Conservation (phyloP, 495 filamentous ascomycete species). For the Rhypophila decipiens region DNA sequence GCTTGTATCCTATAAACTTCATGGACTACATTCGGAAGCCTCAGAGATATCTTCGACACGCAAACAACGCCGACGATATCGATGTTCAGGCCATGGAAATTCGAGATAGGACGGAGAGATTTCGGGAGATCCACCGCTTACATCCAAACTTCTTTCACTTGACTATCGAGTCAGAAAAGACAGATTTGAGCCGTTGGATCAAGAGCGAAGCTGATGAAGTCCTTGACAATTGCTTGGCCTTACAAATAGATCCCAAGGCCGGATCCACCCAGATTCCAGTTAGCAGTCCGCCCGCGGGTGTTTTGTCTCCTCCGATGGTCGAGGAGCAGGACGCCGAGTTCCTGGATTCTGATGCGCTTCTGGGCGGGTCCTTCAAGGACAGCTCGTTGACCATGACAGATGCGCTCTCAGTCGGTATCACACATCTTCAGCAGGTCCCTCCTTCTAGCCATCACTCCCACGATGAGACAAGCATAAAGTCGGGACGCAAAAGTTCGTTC, state of each 20-base stretch:
- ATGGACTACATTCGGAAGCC: slow-evolving; percentile 72
- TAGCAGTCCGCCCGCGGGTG: neutral
- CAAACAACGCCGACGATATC: slow-evolving; percentile 57
- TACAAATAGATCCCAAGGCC: slow-evolving; percentile 25
- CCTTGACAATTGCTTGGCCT: slow-evolving; percentile 59
- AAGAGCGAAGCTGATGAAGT: slow-evolving; percentile 67
- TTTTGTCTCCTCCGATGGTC: neutral
- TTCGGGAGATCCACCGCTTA: slow-evolving; percentile 58
- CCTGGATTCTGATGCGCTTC: slow-evolving; percentile 16
- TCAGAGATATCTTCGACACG: slow-evolving; percentile 59
- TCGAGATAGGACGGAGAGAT: slow-evolving; percentile 58
- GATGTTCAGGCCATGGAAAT: slow-evolving; percentile 69
- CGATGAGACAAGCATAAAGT: slow-evolving; percentile 24
- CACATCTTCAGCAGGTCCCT: neutral
- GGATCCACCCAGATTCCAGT: neutral
- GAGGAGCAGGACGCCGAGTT: neutral
- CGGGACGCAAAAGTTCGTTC: slow-evolving; percentile 30
- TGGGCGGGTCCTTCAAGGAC: slow-evolving; percentile 24
- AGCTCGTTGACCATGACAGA: slow-evolving; percentile 4
- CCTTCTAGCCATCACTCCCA: slow-evolving; percentile 27
- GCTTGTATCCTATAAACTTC: slow-evolving; percentile 74
- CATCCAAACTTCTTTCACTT: slow-evolving; percentile 69
- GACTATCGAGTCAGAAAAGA: slow-evolving; percentile 65
- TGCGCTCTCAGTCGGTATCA: neutral
- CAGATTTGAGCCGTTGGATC: slow-evolving; percentile 62